A percentile compares a stretch with the other conserved stretches of the same genome.
Evolutionary conservation across 257 asterid species (phyloP).

Genomic region (Salvia rosmarinus): DNA sequence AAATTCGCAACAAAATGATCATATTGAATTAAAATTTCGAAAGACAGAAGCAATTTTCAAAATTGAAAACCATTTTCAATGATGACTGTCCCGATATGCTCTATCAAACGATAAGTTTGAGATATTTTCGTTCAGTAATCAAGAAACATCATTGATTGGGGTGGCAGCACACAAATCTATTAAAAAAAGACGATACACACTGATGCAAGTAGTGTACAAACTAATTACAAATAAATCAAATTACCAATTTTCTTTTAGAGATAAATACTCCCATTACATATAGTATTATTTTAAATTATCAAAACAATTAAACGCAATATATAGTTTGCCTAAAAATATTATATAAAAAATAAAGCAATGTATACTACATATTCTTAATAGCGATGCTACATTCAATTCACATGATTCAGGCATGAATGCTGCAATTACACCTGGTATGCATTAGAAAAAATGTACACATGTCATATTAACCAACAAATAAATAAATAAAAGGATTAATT

Average conservation of each 20-base stretch:
- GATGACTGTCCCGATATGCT: not conserved
- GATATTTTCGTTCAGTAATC: not conserved
- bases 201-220: too few species aligned
- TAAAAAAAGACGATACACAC: too few species aligned
- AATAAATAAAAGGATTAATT: too few species aligned
- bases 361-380: not conserved
- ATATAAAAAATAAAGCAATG: too few species aligned
- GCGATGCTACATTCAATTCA: not conserved
- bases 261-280: too few species aligned
- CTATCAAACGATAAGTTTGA: not conserved
- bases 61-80: slow-evolving; percentile 14
- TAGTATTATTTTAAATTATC: too few species aligned
- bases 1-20: slow-evolving; percentile 1
- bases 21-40: not conserved
- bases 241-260: too few species aligned
- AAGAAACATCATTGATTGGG: slow-evolving; percentile 8
- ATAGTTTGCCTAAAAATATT: too few species aligned
- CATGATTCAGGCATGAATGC: not conserved
- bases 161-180: too few species aligned
- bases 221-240: too few species aligned
- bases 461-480: too few species aligned
- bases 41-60: slow-evolving; percentile 13
- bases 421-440: not conserved
- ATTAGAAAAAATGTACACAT: not conserved
- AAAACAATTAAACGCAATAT: too few species aligned